A percentile compares a stretch with the other conserved stretches of the same genome.
These are phyloP conservation scores for Lasiosphaeris hirsuta DNA, from an alignment of 495 filamentous ascomycete species.

Conservation along the genomic window DNA sequence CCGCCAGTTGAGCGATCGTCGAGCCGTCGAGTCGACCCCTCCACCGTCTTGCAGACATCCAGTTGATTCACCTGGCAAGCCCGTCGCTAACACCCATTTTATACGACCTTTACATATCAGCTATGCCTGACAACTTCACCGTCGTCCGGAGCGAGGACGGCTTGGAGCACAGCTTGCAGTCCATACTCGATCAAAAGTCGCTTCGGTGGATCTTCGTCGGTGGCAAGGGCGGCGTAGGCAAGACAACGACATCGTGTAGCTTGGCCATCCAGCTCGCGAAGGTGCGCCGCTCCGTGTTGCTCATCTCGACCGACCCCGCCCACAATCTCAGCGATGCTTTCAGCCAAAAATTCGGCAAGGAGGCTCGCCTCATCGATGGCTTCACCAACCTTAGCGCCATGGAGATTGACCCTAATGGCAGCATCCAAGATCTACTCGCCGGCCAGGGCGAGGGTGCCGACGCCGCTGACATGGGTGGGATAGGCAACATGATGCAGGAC, in stretches of 20 bases:
- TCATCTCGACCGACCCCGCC: conserved; percentile 97
- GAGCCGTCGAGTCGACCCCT: too few species aligned
- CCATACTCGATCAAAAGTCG: conserved; percentile 87
- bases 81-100: background rate
- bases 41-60: too few species aligned
- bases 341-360: conserved; percentile 98
- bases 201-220: conserved; percentile 99
- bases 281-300: conserved; percentile 88
- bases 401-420: conserved; percentile 99
- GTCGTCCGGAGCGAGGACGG: conserved; percentile 64
- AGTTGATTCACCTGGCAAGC: too few species aligned
- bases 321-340: conserved; percentile 99
- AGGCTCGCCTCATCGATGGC: conserved; percentile 86
- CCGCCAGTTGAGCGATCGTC: too few species aligned
- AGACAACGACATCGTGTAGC: conserved; percentile 97
- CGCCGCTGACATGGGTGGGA: conserved; percentile 59
- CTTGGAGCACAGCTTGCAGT: conserved; percentile 90
- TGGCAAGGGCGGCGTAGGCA: conserved; percentile 98
- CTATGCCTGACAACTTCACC: conserved; percentile 63
- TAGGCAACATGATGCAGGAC: conserved; percentile 65
- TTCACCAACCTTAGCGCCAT: conserved; percentile 94
- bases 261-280: conserved; percentile 97
- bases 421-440: conserved; percentile 90
- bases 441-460: conserved; percentile 65
- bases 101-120: background rate